A percentile compares a stretch with the other conserved stretches of the same genome.
Evolutionary conservation across 1,284 basidiomycete species (phyloP).

Genomic region (Volvariella surrecta): DNA sequence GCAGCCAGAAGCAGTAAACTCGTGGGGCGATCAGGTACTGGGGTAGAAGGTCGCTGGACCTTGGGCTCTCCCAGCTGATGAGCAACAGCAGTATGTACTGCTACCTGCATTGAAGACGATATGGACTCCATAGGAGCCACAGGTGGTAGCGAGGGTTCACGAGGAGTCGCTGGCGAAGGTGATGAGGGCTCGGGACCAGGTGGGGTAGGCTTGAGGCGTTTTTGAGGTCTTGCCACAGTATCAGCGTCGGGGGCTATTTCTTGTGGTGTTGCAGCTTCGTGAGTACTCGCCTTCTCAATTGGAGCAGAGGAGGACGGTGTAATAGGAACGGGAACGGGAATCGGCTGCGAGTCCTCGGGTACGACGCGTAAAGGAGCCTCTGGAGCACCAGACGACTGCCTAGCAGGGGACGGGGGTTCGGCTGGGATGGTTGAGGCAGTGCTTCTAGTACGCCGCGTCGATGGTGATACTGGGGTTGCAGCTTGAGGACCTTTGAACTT

Average conservation of each 20-base stretch:
- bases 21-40: neutral
- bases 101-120: slow-evolving; percentile 10
- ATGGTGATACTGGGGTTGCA: too few relatives aligned
- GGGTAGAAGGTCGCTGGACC: too few relatives aligned
- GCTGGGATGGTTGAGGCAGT: too few relatives aligned
- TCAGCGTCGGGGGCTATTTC: too few relatives aligned
- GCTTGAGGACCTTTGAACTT: too few relatives aligned
- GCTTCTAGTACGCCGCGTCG: too few relatives aligned
- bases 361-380: too few relatives aligned
- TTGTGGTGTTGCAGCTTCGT: too few relatives aligned
- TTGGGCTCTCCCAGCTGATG: too few relatives aligned
- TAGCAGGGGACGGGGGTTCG: too few relatives aligned
- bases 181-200: slow-evolving; percentile 3
- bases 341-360: neutral
- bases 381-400: too few relatives aligned
- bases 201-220: slow-evolving; percentile 10
- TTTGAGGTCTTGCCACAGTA: slow-evolving; percentile 7
- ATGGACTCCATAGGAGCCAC: slow-evolving; percentile 19
- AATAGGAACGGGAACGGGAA: neutral
- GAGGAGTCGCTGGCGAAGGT: slow-evolving; percentile 1
- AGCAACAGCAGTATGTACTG: neutral
- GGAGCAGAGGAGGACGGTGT: neutral
- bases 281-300: too few relatives aligned
- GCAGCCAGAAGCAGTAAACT: slow-evolving; percentile 38
- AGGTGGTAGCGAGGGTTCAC: slow-evolving; percentile 8